Evolutionary conservation across 2,329 filamentous ascomycete genomes (phyloP), one percentile per base, ranked within the genome.

Genomic region (Diatrype stigma): DNA sequence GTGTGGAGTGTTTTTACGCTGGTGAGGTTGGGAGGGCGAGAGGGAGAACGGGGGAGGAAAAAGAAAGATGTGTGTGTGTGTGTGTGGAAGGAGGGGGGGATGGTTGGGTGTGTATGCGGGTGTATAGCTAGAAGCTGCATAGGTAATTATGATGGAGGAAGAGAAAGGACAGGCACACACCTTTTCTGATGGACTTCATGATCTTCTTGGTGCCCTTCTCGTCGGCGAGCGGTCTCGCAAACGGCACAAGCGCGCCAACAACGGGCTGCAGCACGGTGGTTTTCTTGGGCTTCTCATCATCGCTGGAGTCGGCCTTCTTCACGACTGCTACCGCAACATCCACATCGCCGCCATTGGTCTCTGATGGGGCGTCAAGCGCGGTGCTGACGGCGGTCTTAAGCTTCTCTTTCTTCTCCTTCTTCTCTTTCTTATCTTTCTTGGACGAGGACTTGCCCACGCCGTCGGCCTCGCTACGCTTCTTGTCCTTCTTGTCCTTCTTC

Each of bases 221-320:
- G 57, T 91, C 85, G 26, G 87, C 87, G 54, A 95, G 75, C 32
- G 90, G 89, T 61, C 87, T 79, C 51, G 92, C 90, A 67, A 96
- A 94, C 28, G 91, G 88, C 50, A 95, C 89, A 45, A 95, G 76
- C 52, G 86, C 84, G 61, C 78, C 76, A 49, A 79, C 72, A 38
- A 76, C 67, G 47, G 67, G 68, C 44, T 73, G 72, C 48, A 76
- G 73, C 42, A 70, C 61, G 58, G 71, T 73, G 48, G 73, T 68
- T 52, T 78, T 71, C 46, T 78, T 75, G 44, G 74, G 71, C 45
- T 73, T 70, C 59, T 76, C 74, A 40, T 69, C 69, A 45, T 72
- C 72, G n/a, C n/a, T n/a, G n/a, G n/a, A n/a, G n/a, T n/a, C n/a
- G n/a, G n/a, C n/a, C n/a, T n/a, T n/a, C 55, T 72, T 71, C 30